Percentiles rank a stretch among this genome's conserved stretches.
Evolutionary conservation across 441 rosid genomes (phyloP).

Genomic region (Arabidopsis hybrid): DNA sequence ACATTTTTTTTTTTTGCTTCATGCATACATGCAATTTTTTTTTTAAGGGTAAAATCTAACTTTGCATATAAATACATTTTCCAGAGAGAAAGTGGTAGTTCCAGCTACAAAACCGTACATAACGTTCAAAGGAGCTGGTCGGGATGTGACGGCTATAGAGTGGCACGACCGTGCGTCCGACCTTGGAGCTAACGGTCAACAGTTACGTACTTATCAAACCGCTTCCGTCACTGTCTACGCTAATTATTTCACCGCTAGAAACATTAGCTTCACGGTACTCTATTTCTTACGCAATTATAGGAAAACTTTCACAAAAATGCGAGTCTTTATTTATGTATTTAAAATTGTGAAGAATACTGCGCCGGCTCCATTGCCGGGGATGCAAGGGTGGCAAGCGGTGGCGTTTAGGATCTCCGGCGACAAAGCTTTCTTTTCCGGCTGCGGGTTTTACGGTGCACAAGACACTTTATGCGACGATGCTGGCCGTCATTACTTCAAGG

Average conservation of each 20-base stretch:
- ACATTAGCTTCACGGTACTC: slow-evolving; percentile 87
- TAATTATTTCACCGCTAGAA: slow-evolving; percentile 80
- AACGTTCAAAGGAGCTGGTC: slow-evolving; percentile 86
- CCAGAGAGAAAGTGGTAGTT: slow-evolving; percentile 91
- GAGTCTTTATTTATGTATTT: not conserved
- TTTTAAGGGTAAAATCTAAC: not conserved
- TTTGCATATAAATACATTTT: not conserved
- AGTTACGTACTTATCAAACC: slow-evolving; percentile 84
- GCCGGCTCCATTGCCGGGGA: slow-evolving; percentile 92
- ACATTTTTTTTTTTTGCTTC: not conserved
- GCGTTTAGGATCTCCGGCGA: slow-evolving; percentile 92
- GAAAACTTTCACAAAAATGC: not conserved
- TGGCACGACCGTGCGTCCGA: slow-evolving; percentile 97
- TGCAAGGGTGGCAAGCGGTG: slow-evolving; percentile 95
- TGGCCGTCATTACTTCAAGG: slow-evolving; percentile 89
- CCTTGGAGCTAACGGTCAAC: slow-evolving; percentile 83
- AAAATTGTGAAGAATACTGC: slow-evolving; percentile 69
- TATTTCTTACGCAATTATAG: not conserved
- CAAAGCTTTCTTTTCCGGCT: slow-evolving; percentile 85
- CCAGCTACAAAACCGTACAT: slow-evolving; percentile 80
- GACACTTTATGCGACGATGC: slow-evolving; percentile 96
- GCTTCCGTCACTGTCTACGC: slow-evolving; percentile 92
- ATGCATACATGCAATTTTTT: slow-evolving; percentile 16
- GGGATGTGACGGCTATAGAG: slow-evolving; percentile 77
- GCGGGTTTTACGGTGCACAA: slow-evolving; percentile 93